These are phyloP conservation scores for Penicillium hordei DNA, from an alignment of 2,329 filamentous ascomycete genomes.

Conservation along the genomic window DNA sequence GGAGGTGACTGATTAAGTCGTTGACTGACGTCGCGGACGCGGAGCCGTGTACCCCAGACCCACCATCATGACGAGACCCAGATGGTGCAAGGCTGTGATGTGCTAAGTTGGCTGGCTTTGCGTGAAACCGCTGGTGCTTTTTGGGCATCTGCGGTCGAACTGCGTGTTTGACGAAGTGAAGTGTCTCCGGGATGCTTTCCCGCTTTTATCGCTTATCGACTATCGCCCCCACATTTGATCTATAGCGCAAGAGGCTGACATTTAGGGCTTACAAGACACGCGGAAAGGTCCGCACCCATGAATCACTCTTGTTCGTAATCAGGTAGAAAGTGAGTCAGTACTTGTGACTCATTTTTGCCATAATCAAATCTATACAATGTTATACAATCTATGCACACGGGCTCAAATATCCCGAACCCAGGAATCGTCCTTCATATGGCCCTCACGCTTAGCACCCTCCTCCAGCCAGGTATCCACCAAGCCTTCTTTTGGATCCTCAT, in stretches of 20 bases:
- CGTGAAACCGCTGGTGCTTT: slow-evolving; percentile 44
- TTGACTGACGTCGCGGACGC: slow-evolving; percentile 43
- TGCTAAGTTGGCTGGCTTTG: slow-evolving; percentile 43
- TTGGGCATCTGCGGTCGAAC: slow-evolving; percentile 44
- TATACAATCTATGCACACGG: slow-evolving; percentile 20
- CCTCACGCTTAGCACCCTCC: slow-evolving; percentile 55
- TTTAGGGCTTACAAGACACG: not conserved
- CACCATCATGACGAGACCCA: slow-evolving; percentile 30
- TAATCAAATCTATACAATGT: slow-evolving; percentile 14
- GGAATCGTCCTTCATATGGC: slow-evolving; percentile 61
- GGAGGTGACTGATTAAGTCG: slow-evolving; percentile 49
- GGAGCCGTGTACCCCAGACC: slow-evolving; percentile 21
- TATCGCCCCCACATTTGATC: slow-evolving; percentile 8
- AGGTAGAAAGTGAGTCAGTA: not conserved
- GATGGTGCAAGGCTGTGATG: slow-evolving; percentile 42
- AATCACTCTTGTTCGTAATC: not conserved
- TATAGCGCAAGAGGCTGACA: not conserved
- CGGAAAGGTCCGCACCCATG: not conserved
- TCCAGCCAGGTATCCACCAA: slow-evolving; percentile 77
- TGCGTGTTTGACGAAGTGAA: slow-evolving; percentile 9
- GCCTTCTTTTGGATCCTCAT: slow-evolving; percentile 75
- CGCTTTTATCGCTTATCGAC: slow-evolving; percentile 11
- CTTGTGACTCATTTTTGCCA: not conserved
- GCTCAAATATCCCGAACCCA: slow-evolving; percentile 58
- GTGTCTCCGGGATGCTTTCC: not conserved